Base-by-base conservation (phyloP, 176 grass and related monocot genomes). In the Bolboschoenus planiculmis region DNA sequence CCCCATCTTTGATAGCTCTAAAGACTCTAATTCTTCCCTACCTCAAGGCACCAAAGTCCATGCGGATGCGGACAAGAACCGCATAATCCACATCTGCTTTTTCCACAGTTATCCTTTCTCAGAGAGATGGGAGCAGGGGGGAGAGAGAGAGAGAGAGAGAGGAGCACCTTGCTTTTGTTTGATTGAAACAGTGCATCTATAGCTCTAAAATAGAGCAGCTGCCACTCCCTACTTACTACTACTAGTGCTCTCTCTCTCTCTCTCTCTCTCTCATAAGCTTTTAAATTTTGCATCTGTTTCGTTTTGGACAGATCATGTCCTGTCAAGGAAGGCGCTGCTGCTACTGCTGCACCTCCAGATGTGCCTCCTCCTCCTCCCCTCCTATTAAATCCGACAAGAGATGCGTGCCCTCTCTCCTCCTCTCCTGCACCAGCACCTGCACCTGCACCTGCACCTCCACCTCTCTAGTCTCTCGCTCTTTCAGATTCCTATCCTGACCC, bases 291-390 rank as follows among this genome's bases (percentile, higher is more conserved):
- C 82, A 82, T 89, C 55, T 66, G 46, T 91, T 87, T 92, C 81
- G 91, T 93, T 90, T 93, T 99, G 89, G 72, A 90, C 89, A 93
- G 92, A 99, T 95, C 87, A 91, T 95, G 96, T 93, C 89, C 96
- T 95, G 87, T 95, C 90, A 95, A 87, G 86, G 92, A 99, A 91
- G 96, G 89, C 91, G 81, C 95, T 84, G 58, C 85, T 86, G 83
- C 86, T 86, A 85, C 79, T 55, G 77, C 90, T 90, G 88, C 88
- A 89, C 88, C 84, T 92, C 80, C 60, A 40, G 60, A 56, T 57
- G 55, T 86, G 83, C 51, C 64, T 83, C 63, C 56, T 47, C 36
- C 56, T 78, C 50, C 13, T 78, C 81, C 71, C 46, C 56, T 30
- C 21, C 86, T 97, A 84, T 93, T 94, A 91, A 91, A 72, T 26